Conservation (phyloP, 2,329 filamentous ascomycete species). For the Aspergillus viridinutans region DNA sequence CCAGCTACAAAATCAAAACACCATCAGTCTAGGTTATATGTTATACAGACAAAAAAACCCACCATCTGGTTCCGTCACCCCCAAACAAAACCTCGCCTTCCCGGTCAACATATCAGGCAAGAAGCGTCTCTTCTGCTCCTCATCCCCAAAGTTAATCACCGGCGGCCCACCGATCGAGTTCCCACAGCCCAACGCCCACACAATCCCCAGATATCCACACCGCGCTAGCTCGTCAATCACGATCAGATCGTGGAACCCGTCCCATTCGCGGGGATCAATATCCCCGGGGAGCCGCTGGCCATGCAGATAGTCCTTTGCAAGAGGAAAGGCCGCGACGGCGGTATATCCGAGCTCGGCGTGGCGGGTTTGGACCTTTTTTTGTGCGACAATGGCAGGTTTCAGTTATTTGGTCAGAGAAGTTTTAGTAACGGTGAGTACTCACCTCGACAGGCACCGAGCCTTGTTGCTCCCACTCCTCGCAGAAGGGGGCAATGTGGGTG, state of each 20-base stretch:
- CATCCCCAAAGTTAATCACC: slow-evolving; percentile 26
- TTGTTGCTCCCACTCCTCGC: slow-evolving; percentile 24
- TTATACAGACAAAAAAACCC: too few relatives aligned
- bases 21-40: too few relatives aligned
- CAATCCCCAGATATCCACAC: slow-evolving; percentile 28
- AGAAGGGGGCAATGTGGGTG: slow-evolving; percentile 20
- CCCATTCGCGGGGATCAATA: slow-evolving; percentile 29
- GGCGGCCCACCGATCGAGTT: slow-evolving; percentile 32
- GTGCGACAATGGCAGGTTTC: too few relatives aligned
- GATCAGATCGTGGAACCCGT: slow-evolving; percentile 37
- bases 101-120: slow-evolving; percentile 55
- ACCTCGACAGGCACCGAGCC: slow-evolving; percentile 24
- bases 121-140: slow-evolving; percentile 41
- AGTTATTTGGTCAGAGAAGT: too few relatives aligned
- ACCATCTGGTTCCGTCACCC: slow-evolving; percentile 49
- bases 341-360: slow-evolving; percentile 20
- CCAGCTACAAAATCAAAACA: slow-evolving; percentile 35
- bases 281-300: slow-evolving; percentile 23
- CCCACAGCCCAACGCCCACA: slow-evolving; percentile 30
- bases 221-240: slow-evolving; percentile 37
- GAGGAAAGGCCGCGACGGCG: slow-evolving; percentile 15
- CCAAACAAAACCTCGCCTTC: slow-evolving; percentile 56
- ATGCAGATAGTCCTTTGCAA: slow-evolving; percentile 13
- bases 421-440: too few relatives aligned
- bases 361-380: slow-evolving; percentile 15